These are phyloP conservation scores for Aspergillus tanneri DNA, from an alignment of 2,329 filamentous ascomycete species.

Conservation along the genomic window DNA sequence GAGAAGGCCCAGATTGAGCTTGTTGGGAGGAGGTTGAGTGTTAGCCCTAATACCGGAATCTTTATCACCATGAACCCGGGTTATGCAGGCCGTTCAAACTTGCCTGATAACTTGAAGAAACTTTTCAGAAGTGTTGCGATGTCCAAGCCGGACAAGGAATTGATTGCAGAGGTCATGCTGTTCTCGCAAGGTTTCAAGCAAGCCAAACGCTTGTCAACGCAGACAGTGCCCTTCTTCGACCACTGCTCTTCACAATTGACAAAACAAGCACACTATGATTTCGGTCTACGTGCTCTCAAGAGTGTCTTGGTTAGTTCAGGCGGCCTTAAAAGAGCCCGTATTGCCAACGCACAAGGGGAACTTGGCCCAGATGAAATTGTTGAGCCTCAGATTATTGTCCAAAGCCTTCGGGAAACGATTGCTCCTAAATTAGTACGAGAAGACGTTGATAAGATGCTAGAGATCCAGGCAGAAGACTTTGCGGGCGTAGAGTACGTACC, in stretches of 20 bases:
- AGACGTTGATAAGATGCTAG: slow-evolving; percentile 84
- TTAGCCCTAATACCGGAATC: slow-evolving; percentile 92
- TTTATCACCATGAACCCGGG: slow-evolving; percentile 99
- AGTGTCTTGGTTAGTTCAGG: slow-evolving; percentile 98
- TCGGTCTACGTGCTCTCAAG: slow-evolving; percentile 94
- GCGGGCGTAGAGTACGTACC: slow-evolving; percentile 90
- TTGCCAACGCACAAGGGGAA: slow-evolving; percentile 58
- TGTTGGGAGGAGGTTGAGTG: slow-evolving; percentile 82
- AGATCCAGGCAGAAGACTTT: slow-evolving; percentile 82
- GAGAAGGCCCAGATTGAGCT: slow-evolving; percentile 88
- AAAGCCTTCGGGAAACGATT: slow-evolving; percentile 97
- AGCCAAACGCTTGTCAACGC: slow-evolving; percentile 88
- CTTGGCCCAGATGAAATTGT: slow-evolving; percentile 69
- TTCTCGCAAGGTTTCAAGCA: slow-evolving; percentile 99
- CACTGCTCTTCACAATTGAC: slow-evolving; percentile 77
- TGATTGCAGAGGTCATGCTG: slow-evolving; percentile 99
- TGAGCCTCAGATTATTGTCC: slow-evolving; percentile 96
- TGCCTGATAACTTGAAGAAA: slow-evolving; percentile 99
- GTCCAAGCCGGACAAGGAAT: slow-evolving; percentile 99
- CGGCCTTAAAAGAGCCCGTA: slow-evolving; percentile 82
- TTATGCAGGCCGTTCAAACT: slow-evolving; percentile 94
- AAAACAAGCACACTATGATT: slow-evolving; percentile 98
- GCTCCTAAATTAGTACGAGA: slow-evolving; percentile 92
- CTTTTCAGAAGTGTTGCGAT: slow-evolving; percentile 98
- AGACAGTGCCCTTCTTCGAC: slow-evolving; percentile 98